A percentile compares a stretch with the other conserved stretches of the same genome.
These are phyloP conservation scores for Leishmania gerbilli DNA, from an alignment of 208 protist species.

Conservation along the genomic window DNA sequence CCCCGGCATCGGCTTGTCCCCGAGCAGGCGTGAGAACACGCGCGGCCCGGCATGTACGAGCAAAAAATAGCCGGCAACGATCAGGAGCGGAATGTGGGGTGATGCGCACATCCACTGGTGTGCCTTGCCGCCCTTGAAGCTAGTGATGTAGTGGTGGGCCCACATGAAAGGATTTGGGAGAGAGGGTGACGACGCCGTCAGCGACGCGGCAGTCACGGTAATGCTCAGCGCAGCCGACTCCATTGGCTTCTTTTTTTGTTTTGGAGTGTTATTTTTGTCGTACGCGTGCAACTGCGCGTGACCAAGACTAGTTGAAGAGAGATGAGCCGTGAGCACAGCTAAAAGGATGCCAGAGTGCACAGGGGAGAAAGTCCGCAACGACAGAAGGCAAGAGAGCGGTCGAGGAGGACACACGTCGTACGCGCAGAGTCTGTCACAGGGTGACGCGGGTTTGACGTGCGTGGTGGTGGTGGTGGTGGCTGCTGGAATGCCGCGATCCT, in stretches of 20 bases:
- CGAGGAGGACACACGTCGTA: not conserved
- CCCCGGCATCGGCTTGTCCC: conserved; percentile 11
- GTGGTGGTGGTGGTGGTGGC: not conserved
- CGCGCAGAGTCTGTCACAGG: not conserved
- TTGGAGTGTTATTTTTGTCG: not conserved
- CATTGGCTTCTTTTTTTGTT: not conserved
- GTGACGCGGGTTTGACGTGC: not conserved
- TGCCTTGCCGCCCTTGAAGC: conserved; percentile 35
- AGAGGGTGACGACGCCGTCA: not conserved
- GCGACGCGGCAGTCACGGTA: not conserved
- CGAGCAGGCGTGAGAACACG: conserved; percentile 7
- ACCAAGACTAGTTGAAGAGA: not conserved
- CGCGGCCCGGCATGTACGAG: conserved; percentile 47
- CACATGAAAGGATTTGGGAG: conserved; percentile 6
- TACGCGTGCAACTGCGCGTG: not conserved
- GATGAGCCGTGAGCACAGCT: not conserved
- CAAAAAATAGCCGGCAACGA: conserved; percentile 33
- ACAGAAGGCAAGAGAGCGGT: not conserved
- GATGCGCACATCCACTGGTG: conserved; percentile 36
- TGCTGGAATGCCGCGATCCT: too few species aligned
- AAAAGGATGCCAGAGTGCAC: not conserved
- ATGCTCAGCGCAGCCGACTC: not conserved
- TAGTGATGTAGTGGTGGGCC: conserved; percentile 16
- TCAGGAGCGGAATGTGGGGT: conserved; percentile 35
- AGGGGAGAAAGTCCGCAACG: not conserved